These are phyloP conservation scores for Pleodorina starrii DNA, from an alignment of 139 green algal species.

Conservation along the genomic window DNA sequence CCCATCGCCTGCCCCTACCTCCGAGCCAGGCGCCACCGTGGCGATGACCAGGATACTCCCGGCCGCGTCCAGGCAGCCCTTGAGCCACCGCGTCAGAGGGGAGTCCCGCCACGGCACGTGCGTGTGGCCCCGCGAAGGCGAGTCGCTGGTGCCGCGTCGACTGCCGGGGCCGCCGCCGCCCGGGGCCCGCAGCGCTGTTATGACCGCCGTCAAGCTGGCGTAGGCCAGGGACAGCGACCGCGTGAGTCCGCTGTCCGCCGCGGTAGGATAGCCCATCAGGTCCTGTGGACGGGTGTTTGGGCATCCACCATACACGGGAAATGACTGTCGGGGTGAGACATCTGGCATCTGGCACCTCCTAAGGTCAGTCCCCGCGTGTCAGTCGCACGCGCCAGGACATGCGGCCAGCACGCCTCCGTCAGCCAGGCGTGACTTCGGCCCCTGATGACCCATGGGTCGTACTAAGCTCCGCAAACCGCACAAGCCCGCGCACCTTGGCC, in stretches of 20 bases:
- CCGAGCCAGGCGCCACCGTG: conserved; percentile 50
- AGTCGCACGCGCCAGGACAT: too few relatives aligned
- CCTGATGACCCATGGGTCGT: too few relatives aligned
- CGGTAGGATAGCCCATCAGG: conserved; percentile 22
- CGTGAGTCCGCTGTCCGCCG: conserved; percentile 31
- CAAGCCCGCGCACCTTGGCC: conserved; percentile 47
- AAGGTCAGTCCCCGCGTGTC: too few relatives aligned
- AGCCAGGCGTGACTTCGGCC: too few relatives aligned
- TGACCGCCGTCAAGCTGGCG: conserved; percentile 55
- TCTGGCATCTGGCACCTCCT: too few relatives aligned
- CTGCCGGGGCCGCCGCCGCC: background rate
- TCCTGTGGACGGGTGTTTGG: conserved; percentile 20
- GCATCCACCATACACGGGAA: too few relatives aligned
- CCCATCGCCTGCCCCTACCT: conserved; percentile 55
- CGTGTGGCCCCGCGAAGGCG: conserved; percentile 1
- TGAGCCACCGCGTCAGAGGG: conserved; percentile 61
- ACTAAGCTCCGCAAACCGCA: too few relatives aligned
- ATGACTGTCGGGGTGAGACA: too few relatives aligned
- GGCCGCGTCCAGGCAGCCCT: conserved; percentile 39
- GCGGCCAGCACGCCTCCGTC: too few relatives aligned
- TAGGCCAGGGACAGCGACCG: conserved; percentile 56
- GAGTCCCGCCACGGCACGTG: conserved; percentile 66
- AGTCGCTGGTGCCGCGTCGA: background rate
- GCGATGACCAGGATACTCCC: conserved; percentile 39
- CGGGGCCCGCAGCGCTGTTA: conserved; percentile 43